Evolutionary conservation across 345 rosid genomes (phyloP).

Genomic region (Brassica incana): DNA sequence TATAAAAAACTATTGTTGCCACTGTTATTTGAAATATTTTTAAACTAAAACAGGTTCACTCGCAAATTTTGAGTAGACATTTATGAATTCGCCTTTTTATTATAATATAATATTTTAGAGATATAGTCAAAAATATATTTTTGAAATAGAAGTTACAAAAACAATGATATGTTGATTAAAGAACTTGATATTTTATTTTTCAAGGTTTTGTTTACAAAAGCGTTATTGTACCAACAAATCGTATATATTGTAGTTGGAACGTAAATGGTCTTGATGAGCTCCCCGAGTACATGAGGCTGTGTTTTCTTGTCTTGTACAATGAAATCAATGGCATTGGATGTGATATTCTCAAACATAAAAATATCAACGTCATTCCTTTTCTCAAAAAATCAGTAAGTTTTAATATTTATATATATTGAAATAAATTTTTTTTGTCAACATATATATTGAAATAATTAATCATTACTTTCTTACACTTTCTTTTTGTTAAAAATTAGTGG

Average conservation of each 20-base stretch:
- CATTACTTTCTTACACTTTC: background rate
- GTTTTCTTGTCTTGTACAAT: background rate
- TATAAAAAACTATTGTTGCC: background rate
- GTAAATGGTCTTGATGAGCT: background rate
- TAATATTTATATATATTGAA: background rate
- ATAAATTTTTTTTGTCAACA: no score
- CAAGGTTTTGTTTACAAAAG: background rate
- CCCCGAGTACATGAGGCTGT: background rate
- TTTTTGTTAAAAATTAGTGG: constrained; percentile 39
- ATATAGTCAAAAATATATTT: no score
- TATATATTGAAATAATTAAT: background rate
- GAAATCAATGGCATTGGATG: background rate
- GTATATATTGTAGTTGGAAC: background rate
- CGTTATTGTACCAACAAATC: background rate
- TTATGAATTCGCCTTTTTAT: no score
- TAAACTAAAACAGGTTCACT: background rate
- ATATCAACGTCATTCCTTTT: background rate
- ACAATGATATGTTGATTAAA: no score
- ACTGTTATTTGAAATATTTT: background rate
- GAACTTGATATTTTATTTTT: no score
- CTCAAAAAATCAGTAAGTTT: background rate
- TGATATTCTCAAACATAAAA: background rate
- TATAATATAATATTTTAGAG: no score
- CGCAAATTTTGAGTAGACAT: no score
- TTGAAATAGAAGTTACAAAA: no score